Evolutionary conservation across 73 alveolate genomes (phyloP), one percentile per base, ranked within the genome.

Genomic region (Halteria grandinella): DNA sequence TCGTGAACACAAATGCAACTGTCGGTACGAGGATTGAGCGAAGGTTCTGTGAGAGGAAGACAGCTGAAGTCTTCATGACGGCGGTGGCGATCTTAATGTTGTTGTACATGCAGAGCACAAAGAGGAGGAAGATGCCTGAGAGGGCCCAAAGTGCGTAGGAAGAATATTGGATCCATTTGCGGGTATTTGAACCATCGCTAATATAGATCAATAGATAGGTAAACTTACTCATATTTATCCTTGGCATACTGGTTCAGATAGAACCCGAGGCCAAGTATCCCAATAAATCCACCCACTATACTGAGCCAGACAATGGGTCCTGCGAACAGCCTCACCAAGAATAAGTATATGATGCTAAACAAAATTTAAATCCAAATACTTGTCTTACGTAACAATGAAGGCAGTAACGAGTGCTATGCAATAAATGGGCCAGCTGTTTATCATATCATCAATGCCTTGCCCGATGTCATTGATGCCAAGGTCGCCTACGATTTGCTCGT

Each of bases 21-120:
- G 93, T 92, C 8, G 99, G 99, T 15, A 96, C 90, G 4, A 96
- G 12, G 4, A 66, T 45, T 10, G 55, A 21, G 20, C 32, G 63
- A 0, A 66, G 32, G 47, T 66, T 41, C n/a, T 27, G 39, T 10
- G 55, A 21, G 17, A 66, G 53, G 47, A 66, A 66, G 7, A 32
- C 21, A 25, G 80, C 54, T 17, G 80, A 41, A 44, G 69, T 47
- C 24, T 66, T 66, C n/a, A 66, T 28, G 2, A 66, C 53, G 3
- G 69, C 80, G 12, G 52, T 21, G 8, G 80, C 63, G 23, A 44
- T 66, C 31, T 31, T 66, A 43, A 66, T 66, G 47, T 41, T 66
- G 8, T 66, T 66, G 66, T 25, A 47, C 1, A 66, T 1, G 43
- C 80, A 66, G 4, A 66, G 14, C 2, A 66, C 29, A 14, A 45